These are phyloP conservation scores for Decorospora gaudefroyi DNA, from an alignment of 2,329 filamentous ascomycete genomes.

Conservation along the genomic window DNA sequence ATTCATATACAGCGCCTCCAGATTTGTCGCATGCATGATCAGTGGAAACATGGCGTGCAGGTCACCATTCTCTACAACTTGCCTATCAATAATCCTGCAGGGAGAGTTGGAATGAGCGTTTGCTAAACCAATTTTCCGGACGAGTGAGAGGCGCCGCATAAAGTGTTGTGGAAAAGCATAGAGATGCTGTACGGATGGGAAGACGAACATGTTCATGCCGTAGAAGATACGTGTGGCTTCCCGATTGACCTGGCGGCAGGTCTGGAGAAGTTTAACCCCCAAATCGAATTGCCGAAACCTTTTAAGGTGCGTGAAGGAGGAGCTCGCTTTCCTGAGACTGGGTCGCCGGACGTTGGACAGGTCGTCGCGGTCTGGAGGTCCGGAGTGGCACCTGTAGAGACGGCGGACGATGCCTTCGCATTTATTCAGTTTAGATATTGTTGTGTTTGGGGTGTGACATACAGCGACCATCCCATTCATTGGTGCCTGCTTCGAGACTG, in stretches of 20 bases:
- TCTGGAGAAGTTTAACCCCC: neutral
- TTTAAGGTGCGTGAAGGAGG: neutral
- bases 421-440: neutral
- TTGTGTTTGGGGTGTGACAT: neutral
- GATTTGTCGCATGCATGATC: neutral
- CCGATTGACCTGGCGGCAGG: conserved; percentile 3
- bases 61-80: no score
- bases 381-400: neutral
- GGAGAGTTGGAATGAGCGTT: neutral
- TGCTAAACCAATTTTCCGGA: neutral
- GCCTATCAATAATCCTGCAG: no score
- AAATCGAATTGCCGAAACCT: neutral
- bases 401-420: neutral
- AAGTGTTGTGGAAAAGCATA: conserved; percentile 3
- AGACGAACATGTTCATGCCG: conserved; percentile 7
- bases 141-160: neutral
- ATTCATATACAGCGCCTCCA: neutral
- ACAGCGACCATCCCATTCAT: neutral
- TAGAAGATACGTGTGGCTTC: conserved; percentile 9
- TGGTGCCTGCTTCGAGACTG: neutral
- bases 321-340: neutral
- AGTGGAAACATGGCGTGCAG: neutral
- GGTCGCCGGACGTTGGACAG: neutral
- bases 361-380: conserved; percentile 5
- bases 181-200: neutral